These are phyloP conservation scores for Kodamaea kaohsiungensis DNA, from an alignment of 805 yeast species.

Conservation along the genomic window DNA sequence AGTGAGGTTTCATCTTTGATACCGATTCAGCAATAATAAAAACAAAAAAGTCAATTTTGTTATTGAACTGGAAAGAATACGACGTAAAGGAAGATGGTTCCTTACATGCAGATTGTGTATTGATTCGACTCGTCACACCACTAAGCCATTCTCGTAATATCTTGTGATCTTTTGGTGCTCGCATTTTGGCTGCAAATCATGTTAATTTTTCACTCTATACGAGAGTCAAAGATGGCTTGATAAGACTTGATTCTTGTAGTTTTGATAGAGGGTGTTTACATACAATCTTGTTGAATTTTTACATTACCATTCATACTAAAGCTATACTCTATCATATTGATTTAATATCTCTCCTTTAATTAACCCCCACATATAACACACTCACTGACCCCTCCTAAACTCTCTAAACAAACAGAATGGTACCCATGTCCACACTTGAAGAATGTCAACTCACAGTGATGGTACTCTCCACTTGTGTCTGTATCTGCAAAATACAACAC, in stretches of 20 bases:
- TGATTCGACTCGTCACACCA: background rate
- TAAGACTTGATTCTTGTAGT: no score
- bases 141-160: no score
- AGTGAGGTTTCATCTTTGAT: no score
- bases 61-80: background rate
- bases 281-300: no score
- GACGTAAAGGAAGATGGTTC: background rate
- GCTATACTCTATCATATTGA: no score
- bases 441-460: conserved; percentile 43
- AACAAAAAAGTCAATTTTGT: background rate
- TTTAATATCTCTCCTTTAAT: no score
- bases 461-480: conserved; percentile 10
- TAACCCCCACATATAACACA: conserved; percentile 23
- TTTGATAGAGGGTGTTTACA: no score
- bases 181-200: no score
- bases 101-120: background rate
- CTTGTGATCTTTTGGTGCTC: no score
- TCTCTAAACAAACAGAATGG: conserved; percentile 56
- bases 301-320: no score
- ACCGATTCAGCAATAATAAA: background rate
- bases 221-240: no score
- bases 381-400: conserved; percentile 30
- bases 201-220: no score
- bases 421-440: conserved; percentile 71
- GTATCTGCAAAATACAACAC: conserved; percentile 2